Conservation (phyloP, 441 rosid genomes). For the Corymbia calophylla region DNA sequence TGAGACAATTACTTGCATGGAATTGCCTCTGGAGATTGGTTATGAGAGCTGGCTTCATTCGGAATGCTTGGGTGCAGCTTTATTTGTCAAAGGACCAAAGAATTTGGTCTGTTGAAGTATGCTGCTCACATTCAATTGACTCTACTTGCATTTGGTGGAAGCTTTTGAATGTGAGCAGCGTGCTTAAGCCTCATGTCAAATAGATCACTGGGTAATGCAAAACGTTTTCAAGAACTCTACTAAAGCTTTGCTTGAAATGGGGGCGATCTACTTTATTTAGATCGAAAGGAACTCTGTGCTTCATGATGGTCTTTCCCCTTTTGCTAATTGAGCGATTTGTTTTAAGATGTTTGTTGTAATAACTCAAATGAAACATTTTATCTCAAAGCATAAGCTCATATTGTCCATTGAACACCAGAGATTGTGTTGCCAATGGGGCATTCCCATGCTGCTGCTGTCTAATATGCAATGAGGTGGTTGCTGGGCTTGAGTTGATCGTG, state of each 20-base stretch:
- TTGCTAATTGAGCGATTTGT: neutral
- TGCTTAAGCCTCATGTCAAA: neutral
- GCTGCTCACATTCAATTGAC: neutral
- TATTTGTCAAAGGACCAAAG: neutral
- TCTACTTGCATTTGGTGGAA: neutral
- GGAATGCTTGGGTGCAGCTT: fast-evolving
- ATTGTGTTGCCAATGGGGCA: neutral
- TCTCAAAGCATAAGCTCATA: neutral
- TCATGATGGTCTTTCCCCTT: neutral
- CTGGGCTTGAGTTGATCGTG: neutral
- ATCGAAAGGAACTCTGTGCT: neutral
- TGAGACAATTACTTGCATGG: neutral
- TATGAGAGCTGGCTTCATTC: neutral
- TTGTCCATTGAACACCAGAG: neutral
- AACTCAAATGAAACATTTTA: neutral
- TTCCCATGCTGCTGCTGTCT: fast-evolving
- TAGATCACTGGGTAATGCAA: neutral
- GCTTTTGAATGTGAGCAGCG: neutral
- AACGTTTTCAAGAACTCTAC: neutral
- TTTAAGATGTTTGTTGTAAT: neutral
- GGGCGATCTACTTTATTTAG: neutral
- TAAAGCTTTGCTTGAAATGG: neutral
- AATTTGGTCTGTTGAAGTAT: neutral
- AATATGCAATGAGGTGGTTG: neutral
- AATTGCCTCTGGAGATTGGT: neutral